These are phyloP conservation scores for Auriculariales sp. DNA, from an alignment of 768 basidiomycete species.

Conservation along the genomic window DNA sequence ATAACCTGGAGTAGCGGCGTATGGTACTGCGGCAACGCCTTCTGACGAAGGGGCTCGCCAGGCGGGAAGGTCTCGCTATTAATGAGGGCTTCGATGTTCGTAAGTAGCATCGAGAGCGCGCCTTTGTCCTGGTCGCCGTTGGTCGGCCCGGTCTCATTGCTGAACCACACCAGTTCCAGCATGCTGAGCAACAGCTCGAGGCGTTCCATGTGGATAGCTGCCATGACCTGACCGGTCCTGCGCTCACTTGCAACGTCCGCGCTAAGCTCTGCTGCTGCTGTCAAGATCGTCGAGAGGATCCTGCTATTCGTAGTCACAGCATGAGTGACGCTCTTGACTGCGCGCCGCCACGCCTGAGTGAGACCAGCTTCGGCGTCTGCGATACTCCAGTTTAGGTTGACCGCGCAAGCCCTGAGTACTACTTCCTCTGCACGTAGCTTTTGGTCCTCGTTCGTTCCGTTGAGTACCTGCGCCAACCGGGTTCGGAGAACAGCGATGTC, in stretches of 20 bases:
- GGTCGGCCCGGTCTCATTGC: slow-evolving; percentile 21
- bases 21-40: slow-evolving; percentile 57
- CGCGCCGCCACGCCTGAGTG: slow-evolving; percentile 62
- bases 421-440: slow-evolving; percentile 29
- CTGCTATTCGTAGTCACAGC: slow-evolving; percentile 38
- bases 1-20: slow-evolving; percentile 63
- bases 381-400: slow-evolving; percentile 82
- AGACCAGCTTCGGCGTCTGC: slow-evolving; percentile 63
- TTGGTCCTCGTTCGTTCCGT: slow-evolving; percentile 24
- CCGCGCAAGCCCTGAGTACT: slow-evolving; percentile 46
- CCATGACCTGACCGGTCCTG: slow-evolving; percentile 73
- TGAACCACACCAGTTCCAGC: slow-evolving; percentile 69
- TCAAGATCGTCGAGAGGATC: slow-evolving; percentile 40
- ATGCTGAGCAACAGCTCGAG: slow-evolving; percentile 60
- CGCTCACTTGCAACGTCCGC: slow-evolving; percentile 50
- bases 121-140: slow-evolving; percentile 40
- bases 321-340: slow-evolving; percentile 46
- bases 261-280: slow-evolving; percentile 49
- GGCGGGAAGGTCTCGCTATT: slow-evolving; percentile 65
- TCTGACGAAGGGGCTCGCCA: slow-evolving; percentile 53
- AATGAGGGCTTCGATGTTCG: slow-evolving; percentile 48
- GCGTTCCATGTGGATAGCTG: slow-evolving; percentile 61
- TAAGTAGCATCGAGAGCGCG: slow-evolving; percentile 46
- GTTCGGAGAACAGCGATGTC: slow-evolving; percentile 26
- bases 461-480: slow-evolving; percentile 9